Percentiles rank a stretch among this genome's conserved stretches.
Evolutionary conservation across 176 grass and related monocot genomes (phyloP).

Genomic region (Lolium rigidum): DNA sequence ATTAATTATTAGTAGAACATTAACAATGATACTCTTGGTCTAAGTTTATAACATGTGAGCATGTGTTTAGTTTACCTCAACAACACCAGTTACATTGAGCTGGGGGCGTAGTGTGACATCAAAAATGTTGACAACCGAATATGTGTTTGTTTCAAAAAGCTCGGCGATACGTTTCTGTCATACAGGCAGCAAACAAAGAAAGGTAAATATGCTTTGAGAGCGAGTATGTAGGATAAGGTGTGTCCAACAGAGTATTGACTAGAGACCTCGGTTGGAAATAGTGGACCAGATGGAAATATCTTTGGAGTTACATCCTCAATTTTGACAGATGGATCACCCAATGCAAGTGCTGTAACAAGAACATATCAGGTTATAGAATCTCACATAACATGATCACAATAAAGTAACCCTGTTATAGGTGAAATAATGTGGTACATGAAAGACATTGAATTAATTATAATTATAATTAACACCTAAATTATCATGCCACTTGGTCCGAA

Average conservation of each 20-base stretch:
- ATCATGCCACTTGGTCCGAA: slow-evolving; percentile 60
- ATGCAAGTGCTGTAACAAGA: slow-evolving; percentile 66
- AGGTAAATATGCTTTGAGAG: slow-evolving; percentile 20
- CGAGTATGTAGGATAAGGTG: slow-evolving; percentile 16
- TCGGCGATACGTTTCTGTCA: slow-evolving; percentile 74
- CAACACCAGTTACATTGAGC: slow-evolving; percentile 88
- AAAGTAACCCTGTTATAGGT: neutral
- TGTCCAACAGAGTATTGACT: slow-evolving; percentile 40
- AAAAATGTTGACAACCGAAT: slow-evolving; percentile 97
- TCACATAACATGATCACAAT: neutral
- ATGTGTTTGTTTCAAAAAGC: slow-evolving; percentile 94
- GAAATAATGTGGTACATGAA: neutral
- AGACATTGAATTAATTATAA: slow-evolving; percentile 15
- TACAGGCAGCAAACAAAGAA: slow-evolving; percentile 30
- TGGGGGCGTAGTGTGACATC: slow-evolving; percentile 89
- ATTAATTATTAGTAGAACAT: neutral
- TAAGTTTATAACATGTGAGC: slow-evolving; percentile 24
- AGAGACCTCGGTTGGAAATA: slow-evolving; percentile 84
- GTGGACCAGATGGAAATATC: slow-evolving; percentile 68
- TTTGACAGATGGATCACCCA: slow-evolving; percentile 71
- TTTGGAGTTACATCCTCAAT: slow-evolving; percentile 77
- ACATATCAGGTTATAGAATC: slow-evolving; percentile 9
- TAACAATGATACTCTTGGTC: neutral
- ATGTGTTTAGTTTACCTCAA: slow-evolving; percentile 70
- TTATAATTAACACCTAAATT: slow-evolving; percentile 30